These are phyloP conservation scores for Zoysia pacifica DNA, from an alignment of 176 grass and related monocot species.

Conservation along the genomic window DNA sequence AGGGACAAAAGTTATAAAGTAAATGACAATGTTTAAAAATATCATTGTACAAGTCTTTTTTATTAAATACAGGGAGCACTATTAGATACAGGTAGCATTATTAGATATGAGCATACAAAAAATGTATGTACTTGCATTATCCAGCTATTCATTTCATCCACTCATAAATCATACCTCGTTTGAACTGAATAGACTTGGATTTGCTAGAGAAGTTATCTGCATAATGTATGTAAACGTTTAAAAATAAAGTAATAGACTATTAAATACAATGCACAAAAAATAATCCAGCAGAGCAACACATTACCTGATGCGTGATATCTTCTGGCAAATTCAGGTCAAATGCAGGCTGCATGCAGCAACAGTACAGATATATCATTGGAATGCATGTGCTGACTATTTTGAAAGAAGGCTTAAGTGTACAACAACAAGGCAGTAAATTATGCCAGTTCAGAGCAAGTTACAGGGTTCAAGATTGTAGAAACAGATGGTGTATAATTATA, in stretches of 20 bases:
- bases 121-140: constrained; percentile 7
- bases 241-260: constrained; percentile 31
- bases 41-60: not conserved
- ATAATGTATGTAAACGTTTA: constrained; percentile 26
- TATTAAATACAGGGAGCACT: not conserved
- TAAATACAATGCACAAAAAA: constrained; percentile 8
- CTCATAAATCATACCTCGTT: constrained; percentile 66
- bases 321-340: constrained; percentile 70
- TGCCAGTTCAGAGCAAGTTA: constrained; percentile 12
- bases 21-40: not conserved
- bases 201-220: constrained; percentile 87
- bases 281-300: constrained; percentile 14
- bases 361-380: constrained; percentile 37
- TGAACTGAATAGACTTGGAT: constrained; percentile 81
- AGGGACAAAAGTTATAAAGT: not conserved
- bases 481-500: constrained; percentile 13
- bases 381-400: constrained; percentile 6
- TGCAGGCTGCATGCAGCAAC: constrained; percentile 57
- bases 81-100: too few species aligned
- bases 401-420: constrained; percentile 12
- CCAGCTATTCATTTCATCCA: not conserved
- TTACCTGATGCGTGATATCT: constrained; percentile 71
- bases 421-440: not conserved
- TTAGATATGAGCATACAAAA: not conserved
- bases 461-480: not conserved